Conservation (phyloP, 2,329 filamentous ascomycete species). For the Pleurostoma richardsiae region DNA sequence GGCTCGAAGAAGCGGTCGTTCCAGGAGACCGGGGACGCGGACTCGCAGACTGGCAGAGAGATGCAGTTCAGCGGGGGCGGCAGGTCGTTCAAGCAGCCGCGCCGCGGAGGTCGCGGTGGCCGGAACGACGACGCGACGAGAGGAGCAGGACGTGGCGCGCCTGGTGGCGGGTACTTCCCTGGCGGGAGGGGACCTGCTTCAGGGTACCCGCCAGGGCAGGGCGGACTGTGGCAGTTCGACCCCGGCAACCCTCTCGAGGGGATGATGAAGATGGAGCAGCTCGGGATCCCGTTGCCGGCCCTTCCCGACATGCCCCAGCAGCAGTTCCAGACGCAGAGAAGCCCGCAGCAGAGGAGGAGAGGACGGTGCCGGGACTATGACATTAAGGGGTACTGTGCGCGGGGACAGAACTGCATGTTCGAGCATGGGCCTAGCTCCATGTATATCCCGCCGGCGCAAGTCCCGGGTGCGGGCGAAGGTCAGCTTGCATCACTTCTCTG, state of each 20-base stretch:
- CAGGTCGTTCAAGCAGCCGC: constrained; percentile 54
- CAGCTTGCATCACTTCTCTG: too few relatives aligned
- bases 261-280: constrained; percentile 56
- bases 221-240: constrained; percentile 36
- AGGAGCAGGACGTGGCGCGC: constrained; percentile 12
- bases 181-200: too few relatives aligned
- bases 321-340: constrained; percentile 10
- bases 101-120: constrained; percentile 38
- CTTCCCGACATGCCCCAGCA: constrained; percentile 23
- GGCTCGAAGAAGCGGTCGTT: constrained; percentile 47
- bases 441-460: constrained; percentile 22
- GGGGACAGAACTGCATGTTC: constrained; percentile 62
- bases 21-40: constrained; percentile 44
- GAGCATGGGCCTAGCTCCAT: constrained; percentile 58
- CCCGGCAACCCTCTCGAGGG: constrained; percentile 57
- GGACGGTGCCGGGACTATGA: constrained; percentile 66
- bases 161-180: constrained; percentile 24
- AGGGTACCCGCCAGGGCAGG: constrained; percentile 12
- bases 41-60: constrained; percentile 18
- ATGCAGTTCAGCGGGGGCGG: constrained; percentile 23
- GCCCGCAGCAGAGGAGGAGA: constrained; percentile 26
- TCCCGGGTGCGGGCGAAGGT: background rate
- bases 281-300: constrained; percentile 42
- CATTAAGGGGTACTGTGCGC: constrained; percentile 65
- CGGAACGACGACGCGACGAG: too few relatives aligned